Base-by-base conservation (phyloP, 768 basidiomycete genomes). In the Kwoniella heveanensis region DNA sequence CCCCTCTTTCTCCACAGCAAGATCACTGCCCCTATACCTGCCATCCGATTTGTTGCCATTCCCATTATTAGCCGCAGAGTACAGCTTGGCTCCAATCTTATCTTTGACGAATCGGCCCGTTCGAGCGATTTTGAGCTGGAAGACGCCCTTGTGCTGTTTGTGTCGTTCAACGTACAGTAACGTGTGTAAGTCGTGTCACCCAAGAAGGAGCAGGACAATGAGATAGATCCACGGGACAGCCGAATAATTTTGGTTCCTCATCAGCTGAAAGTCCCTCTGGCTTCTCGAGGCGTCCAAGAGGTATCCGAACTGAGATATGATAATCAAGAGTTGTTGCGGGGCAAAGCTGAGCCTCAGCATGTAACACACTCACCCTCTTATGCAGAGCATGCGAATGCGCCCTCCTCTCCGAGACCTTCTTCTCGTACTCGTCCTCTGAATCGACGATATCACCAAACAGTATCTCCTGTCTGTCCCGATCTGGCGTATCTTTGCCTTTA, bases 91-190 rank as follows among this genome's bases (percentile, higher is more conserved):
- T 65, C 85, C 83, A 1, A 86, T 73, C 36, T 82, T 83, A 67
- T 84, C 83, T 60, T 84, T 85, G 49, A 86, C 69, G 83, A 85
- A 86, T 50, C 83, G 83, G 26, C 86, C 80, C 19, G 86, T 87
- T 58, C 87, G 80, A 58, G 82, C 82, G 7, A 82, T 83, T 65
- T 84, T 84, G 78, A 84, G 84, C 76, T 88, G 87, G 85, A 88
- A 86, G 52, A 88, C 75, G 1, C 87, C 87, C 4, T 85, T 83
- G 71, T 88, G 84, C 68, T 86, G 84, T 32, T 24, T 37, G 32
- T 32, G 32, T 32, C 32, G 13, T 32, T n/a, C n/a, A n/a, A n/a
- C n/a, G n/a, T n/a, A n/a, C n/a, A n/a, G n/a, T n/a, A n/a, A n/a
- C n/a, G n/a, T n/a, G n/a, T n/a, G n/a, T n/a, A n/a, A n/a, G n/a